Base-by-base conservation (phyloP, 1,284 basidiomycete genomes). In the Fomitopsis pinicola region DNA sequence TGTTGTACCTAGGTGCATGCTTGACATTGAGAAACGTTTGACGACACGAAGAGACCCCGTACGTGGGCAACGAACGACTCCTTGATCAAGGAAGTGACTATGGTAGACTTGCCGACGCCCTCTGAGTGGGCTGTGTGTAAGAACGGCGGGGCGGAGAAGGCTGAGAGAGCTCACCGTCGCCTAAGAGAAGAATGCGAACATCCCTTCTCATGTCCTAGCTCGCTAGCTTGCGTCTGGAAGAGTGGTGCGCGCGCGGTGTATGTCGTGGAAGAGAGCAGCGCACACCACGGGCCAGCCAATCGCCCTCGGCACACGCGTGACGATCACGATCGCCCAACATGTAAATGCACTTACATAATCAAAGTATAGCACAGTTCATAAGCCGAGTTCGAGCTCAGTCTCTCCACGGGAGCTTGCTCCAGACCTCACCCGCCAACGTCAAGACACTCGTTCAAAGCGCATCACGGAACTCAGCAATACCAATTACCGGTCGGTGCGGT, bases 61-160 rank as follows among this genome's bases (percentile, higher is more conserved):
- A 96, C 95, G 77, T 94, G 91, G 50, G 91, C 81, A 54, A 97
- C 91, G 72, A 91, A 98, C 36, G 91, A 88, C 75, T 97, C 95
- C 75, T 97, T 97, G 78, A 98, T 97, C 72, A 98, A 84, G 38
- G 94, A 94, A 15, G 94, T 97, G 73, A 98, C 89, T 73, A 98
- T 94, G 46, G 93, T 94, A 75, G 92, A 95, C 81, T 97, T 97
- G 66, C 94, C 94, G 68, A 96, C 94, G 67, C 91, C 92, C 80
- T 95, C 94, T 95, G 71, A 22, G 22, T 22, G 22, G 35, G 22
- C 56, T 35, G 53, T 62, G 61, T 42, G 38, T 59, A 54, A 58
- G 36, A 30, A 33, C 15, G 28, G 10, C 7, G 22, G 64, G 50
- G 58, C 66, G 36, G 57, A 59, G 63, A 59, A 59, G 46, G 56